Conservation (phyloP, 352 stramenopile species). For the Pythium dissimile region DNA sequence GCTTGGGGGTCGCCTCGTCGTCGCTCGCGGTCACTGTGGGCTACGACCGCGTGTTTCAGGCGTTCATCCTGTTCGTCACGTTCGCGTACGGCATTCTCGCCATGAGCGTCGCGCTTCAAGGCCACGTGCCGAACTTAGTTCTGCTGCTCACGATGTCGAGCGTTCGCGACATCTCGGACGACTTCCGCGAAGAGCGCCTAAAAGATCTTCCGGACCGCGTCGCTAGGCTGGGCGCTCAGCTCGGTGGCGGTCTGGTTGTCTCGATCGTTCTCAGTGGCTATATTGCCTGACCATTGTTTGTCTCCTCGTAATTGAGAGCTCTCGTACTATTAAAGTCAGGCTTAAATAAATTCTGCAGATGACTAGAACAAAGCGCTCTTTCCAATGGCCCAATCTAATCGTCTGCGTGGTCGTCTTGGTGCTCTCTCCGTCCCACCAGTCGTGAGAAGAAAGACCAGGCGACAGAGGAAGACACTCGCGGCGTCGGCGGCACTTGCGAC, state of each 20-base stretch:
- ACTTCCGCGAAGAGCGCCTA: constrained; percentile 66
- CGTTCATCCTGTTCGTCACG: constrained; percentile 59
- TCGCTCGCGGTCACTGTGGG: constrained; percentile 58
- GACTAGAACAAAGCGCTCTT: no score
- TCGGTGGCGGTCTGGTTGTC: constrained; percentile 44
- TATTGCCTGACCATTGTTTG: constrained; percentile 2
- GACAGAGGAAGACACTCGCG: constrained; percentile 53
- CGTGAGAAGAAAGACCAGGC: constrained; percentile 68
- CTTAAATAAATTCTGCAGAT: constrained; percentile 18
- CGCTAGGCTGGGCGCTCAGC: constrained; percentile 34
- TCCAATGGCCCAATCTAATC: no score
- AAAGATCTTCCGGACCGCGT: constrained; percentile 53
- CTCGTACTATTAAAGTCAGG: neutral
- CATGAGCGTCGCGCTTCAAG: constrained; percentile 41
- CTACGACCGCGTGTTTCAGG: constrained; percentile 58
- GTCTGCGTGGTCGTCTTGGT: constrained; percentile 4
- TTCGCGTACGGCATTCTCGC: constrained; percentile 52
- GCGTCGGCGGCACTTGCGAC: constrained; percentile 11
- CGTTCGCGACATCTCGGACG: constrained; percentile 66
- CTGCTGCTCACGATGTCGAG: constrained; percentile 50
- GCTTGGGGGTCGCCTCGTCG: constrained; percentile 36
- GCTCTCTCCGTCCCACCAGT: constrained; percentile 35
- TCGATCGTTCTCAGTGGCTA: constrained; percentile 53
- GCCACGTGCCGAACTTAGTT: constrained; percentile 67
- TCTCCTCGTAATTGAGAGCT: neutral